Conservation (phyloP, 2,329 filamentous ascomycete species). For the Ambrosiella cleistominuta region DNA sequence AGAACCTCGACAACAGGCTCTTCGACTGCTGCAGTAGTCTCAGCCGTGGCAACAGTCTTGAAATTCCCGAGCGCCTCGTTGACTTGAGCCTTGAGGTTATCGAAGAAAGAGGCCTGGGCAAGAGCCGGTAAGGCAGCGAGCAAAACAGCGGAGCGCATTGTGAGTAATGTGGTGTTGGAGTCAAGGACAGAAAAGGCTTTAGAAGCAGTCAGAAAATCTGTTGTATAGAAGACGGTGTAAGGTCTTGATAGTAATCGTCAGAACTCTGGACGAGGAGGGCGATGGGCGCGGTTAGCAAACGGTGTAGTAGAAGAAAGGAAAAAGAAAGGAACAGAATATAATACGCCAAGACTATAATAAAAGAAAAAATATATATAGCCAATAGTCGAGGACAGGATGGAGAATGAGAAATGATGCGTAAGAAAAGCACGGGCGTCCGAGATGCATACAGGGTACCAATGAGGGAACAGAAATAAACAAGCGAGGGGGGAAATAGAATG, state of each 20-base stretch:
- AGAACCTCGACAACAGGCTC: slow-evolving; percentile 19
- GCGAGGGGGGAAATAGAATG: background rate
- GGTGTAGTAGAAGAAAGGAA: background rate
- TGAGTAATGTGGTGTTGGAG: slow-evolving; percentile 15
- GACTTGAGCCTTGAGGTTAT: slow-evolving; percentile 45
- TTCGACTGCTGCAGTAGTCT: slow-evolving; percentile 30
- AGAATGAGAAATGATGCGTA: slow-evolving; percentile 1
- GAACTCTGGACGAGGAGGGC: background rate
- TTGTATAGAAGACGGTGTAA: background rate
- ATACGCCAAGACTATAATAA: background rate
- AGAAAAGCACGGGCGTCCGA: background rate
- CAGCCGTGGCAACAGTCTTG: slow-evolving; percentile 23
- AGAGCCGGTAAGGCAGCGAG: slow-evolving; percentile 37
- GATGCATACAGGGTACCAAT: background rate
- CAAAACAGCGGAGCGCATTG: slow-evolving; percentile 39
- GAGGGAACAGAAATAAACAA: background rate
- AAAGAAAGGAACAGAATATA: background rate
- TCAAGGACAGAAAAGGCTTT: background rate
- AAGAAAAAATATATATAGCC: background rate
- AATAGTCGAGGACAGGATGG: slow-evolving; percentile 1
- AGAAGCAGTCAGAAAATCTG: background rate
- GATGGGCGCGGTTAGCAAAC: background rate
- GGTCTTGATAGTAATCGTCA: background rate
- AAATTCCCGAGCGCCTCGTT: slow-evolving; percentile 46
- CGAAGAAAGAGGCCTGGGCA: slow-evolving; percentile 32